These are phyloP conservation scores for Boletus patriciae DNA, from an alignment of 768 basidiomycete genomes.

Conservation along the genomic window DNA sequence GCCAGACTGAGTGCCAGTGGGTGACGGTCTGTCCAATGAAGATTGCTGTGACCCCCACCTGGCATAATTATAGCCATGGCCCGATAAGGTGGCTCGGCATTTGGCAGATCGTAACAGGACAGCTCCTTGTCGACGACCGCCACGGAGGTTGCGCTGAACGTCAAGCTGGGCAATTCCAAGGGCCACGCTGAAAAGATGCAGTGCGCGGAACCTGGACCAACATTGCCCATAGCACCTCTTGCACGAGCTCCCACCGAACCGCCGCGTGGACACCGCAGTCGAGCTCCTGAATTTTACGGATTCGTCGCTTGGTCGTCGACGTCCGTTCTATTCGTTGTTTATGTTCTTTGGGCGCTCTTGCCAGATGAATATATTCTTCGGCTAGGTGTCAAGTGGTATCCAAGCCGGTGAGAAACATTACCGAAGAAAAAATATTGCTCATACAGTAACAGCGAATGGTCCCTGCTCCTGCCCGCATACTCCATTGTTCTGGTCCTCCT, in stretches of 20 bases:
- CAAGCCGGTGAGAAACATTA: conserved; percentile 59
- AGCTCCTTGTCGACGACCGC: conserved; percentile 1
- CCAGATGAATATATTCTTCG: conserved; percentile 68
- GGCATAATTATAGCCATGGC: background rate
- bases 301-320: conserved; percentile 86
- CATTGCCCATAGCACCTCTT: conserved; percentile 46
- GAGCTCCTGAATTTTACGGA: conserved; percentile 86
- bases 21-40: background rate
- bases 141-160: conserved; percentile 26
- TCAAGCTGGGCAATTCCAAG: background rate
- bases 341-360: conserved; percentile 77
- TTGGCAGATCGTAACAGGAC: background rate
- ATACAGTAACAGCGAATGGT: conserved; percentile 69
- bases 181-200: conserved; percentile 8
- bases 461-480: conserved; percentile 78
- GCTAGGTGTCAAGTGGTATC: conserved; percentile 81
- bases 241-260: conserved; percentile 42
- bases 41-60: background rate
- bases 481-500: conserved; percentile 67
- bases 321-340: conserved; percentile 64
- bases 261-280: conserved; percentile 52
- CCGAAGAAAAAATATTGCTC: background rate
- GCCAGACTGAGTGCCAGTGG: background rate
- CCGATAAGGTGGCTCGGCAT: conserved; percentile 18
- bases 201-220: conserved; percentile 28